Evolutionary conservation across 1,284 basidiomycete species (phyloP), one percentile per base, ranked within the genome.

Genomic region (Inonotus obliquus): DNA sequence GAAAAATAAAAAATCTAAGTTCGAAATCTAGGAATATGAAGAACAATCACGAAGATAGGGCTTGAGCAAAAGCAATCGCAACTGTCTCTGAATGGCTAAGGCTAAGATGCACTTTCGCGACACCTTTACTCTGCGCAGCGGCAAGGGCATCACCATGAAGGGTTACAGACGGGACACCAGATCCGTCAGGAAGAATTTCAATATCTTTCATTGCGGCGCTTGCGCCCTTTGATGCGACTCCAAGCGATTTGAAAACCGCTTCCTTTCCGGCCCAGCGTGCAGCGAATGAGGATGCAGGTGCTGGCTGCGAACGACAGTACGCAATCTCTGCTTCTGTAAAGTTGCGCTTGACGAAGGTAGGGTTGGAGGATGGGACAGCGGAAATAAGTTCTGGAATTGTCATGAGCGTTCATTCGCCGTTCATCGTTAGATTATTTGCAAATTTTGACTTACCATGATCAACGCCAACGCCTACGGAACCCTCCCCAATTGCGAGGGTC

Each of bases 251-350:
- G 87, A 99, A 98, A 57, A 96, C 91, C 11, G 96, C 96, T 75
- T 99, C 97, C 76, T 98, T 99, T 54, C 94, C 96, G 53, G 87
- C 92, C 95, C 97, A 99, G 66, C 96, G 91, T 57, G 92, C 96
- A 41, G 96, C 95, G 72, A 97, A 96, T 9, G 96, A 98, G 2
- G 96, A 91, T 1, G 83, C 76, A 19, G 92, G 87, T 63, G 93
- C 91, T 0, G 97, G 88, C 70, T 98, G 94, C n/a, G 84, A 70
- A 58, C 79, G 80, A 77, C 96, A 98, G 80, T 98, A 98, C 14
- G 81, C 77, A 68, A 90, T 84, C 79, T 99, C 96, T 27, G 82
- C 86, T 13, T 87, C 83, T 23, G 96, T 98, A 76, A 98, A 99
- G 81, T 99, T 99, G 67, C 94, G 88, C 66, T 83, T 74, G 63